phyloP scores from a whole-genome alignment of 2,329 filamentous ascomycete genomes.

The Penicillium sp. region DNA sequence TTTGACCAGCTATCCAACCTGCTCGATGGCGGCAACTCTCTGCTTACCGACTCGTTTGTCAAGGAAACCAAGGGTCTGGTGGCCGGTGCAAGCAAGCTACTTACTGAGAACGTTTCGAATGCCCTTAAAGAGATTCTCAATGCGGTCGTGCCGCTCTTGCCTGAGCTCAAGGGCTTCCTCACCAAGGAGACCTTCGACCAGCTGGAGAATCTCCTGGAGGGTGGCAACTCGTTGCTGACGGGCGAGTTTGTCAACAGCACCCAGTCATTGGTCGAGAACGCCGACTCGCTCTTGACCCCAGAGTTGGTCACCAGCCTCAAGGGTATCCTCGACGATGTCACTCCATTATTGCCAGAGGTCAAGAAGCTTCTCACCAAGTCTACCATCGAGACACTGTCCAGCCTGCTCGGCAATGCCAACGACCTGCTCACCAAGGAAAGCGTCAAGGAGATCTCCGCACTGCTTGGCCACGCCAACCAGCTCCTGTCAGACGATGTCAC shows the following conservation, averaged over 20 bases:
- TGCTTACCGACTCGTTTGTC: conserved; percentile 12
- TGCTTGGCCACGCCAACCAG: conserved; percentile 18
- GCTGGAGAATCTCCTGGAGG: conserved; percentile 15
- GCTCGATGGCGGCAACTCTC: conserved; percentile 18
- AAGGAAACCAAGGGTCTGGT: conserved; percentile 13
- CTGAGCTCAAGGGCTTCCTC: conserved; percentile 17
- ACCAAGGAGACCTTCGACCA: conserved; percentile 18
- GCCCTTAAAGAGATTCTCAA: conserved; percentile 19
- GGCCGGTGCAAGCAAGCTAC: conserved; percentile 13
- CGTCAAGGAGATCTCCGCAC: conserved; percentile 18
- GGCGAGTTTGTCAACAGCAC: conserved; percentile 14
- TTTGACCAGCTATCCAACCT: conserved; percentile 16
- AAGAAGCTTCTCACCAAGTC: conserved; percentile 18
- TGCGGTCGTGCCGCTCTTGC: conserved; percentile 14
- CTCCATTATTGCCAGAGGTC: conserved; percentile 13
- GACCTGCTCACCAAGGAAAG: conserved; percentile 19
- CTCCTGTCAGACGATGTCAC: conserved; percentile 17
- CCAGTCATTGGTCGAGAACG: conserved; percentile 11
- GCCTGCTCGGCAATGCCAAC: conserved; percentile 19
- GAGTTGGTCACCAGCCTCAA: conserved; percentile 12
- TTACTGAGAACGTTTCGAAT: conserved; percentile 13
- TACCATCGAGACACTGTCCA: conserved; percentile 9
- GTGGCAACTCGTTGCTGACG: conserved; percentile 17
- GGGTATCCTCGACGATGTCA: conserved; percentile 12
- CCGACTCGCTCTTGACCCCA: conserved; percentile 17